Percentiles rank a stretch among this genome's conserved stretches.
phyloP scores from a whole-genome alignment of 2,329 filamentous ascomycete species.

The Cercospora sp. region DNA sequence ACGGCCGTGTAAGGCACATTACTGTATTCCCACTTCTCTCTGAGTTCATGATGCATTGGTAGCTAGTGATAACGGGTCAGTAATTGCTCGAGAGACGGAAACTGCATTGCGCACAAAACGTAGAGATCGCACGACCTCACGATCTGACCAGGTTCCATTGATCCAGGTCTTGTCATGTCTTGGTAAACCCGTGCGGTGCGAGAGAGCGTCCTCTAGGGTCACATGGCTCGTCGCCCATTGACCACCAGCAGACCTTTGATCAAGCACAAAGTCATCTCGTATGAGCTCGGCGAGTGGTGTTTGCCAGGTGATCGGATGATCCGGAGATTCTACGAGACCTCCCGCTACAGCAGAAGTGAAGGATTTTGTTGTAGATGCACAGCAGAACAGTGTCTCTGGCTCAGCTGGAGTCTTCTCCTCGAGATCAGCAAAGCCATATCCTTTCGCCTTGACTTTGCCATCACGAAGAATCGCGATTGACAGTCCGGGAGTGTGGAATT shows the following conservation, averaged over 20 bases:
- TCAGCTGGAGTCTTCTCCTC: slow-evolving; percentile 24
- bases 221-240: slow-evolving; percentile 34
- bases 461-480: slow-evolving; percentile 24
- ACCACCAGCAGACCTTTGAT: slow-evolving; percentile 25
- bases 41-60: slow-evolving; percentile 43
- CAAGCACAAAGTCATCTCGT: slow-evolving; percentile 40
- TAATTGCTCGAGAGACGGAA: background rate
- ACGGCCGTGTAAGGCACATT: slow-evolving; percentile 56
- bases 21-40: slow-evolving; percentile 52
- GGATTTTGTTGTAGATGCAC: slow-evolving; percentile 38
- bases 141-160: slow-evolving; percentile 34
- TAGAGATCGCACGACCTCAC: slow-evolving; percentile 45
- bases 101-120: slow-evolving; percentile 41
- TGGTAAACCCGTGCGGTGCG: slow-evolving; percentile 42
- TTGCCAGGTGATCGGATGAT: slow-evolving; percentile 39
- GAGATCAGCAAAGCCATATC: slow-evolving; percentile 16
- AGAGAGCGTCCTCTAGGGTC: slow-evolving; percentile 41
- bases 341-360: slow-evolving; percentile 34
- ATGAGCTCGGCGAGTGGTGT: slow-evolving; percentile 42
- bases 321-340: slow-evolving; percentile 30
- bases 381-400: slow-evolving; percentile 34
- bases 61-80: slow-evolving; percentile 1
- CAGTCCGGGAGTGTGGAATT: slow-evolving; percentile 29
- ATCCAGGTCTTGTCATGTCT: slow-evolving; percentile 36
- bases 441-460: slow-evolving; percentile 25